Evolutionary conservation across 495 filamentous ascomycete species (phyloP).

Genomic region (Aspergillus kassunensis): DNA sequence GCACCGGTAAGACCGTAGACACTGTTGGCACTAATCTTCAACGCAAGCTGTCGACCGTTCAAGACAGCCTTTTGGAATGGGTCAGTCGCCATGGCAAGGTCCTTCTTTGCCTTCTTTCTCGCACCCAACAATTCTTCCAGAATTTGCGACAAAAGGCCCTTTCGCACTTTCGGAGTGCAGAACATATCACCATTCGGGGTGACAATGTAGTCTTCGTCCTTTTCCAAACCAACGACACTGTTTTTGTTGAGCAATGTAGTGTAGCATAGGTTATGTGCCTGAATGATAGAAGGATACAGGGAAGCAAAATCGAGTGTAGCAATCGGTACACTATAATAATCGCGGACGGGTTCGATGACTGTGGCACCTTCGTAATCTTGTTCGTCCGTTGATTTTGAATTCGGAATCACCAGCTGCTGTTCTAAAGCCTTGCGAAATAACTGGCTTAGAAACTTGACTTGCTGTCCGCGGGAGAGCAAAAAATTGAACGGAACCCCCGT

Average conservation of each 20-base stretch:
- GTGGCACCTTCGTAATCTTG: conserved; percentile 94
- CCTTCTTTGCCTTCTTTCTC: conserved; percentile 88
- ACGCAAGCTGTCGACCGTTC: conserved; percentile 92
- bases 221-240: conserved; percentile 69
- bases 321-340: conserved; percentile 90
- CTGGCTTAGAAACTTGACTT: conserved; percentile 97
- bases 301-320: conserved; percentile 99
- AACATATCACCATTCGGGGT: conserved; percentile 95
- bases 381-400: conserved; percentile 64
- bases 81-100: conserved; percentile 87
- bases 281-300: conserved; percentile 97
- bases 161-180: conserved; percentile 79
- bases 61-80: conserved; percentile 96
- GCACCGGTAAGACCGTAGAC: conserved; percentile 98
- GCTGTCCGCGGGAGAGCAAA: conserved; percentile 86
- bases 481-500: conserved; percentile 98
- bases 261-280: conserved; percentile 98
- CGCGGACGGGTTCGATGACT: conserved; percentile 90
- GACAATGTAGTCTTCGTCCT: conserved; percentile 92
- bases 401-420: conserved; percentile 89
- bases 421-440: conserved; percentile 92
- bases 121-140: conserved; percentile 85
- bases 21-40: conserved; percentile 97
- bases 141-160: conserved; percentile 92
- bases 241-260: conserved; percentile 85